Evolutionary conservation across 352 stramenopile species (phyloP).

Genomic region (Globisporangium canariense): DNA sequence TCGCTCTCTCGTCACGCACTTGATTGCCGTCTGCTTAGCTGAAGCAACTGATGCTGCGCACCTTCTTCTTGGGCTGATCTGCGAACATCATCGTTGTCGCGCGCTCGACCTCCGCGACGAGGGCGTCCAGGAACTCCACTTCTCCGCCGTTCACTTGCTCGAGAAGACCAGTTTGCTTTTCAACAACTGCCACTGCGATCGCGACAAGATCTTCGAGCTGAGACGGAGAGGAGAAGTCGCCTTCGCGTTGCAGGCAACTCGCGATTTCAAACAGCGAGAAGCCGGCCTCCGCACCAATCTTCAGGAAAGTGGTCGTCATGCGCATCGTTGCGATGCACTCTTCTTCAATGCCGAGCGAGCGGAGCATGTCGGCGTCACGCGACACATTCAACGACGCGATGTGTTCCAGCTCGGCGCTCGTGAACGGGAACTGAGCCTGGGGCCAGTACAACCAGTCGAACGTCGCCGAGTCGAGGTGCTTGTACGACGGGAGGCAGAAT

Average conservation of each 20-base stretch:
- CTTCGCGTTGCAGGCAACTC: constrained; percentile 72
- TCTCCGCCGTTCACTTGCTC: constrained; percentile 26
- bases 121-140: constrained; percentile 39
- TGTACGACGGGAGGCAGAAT: constrained; percentile 82
- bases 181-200: constrained; percentile 33
- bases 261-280: constrained; percentile 87
- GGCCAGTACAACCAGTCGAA: constrained; percentile 90
- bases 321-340: constrained; percentile 82
- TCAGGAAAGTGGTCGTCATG: constrained; percentile 70
- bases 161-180: constrained; percentile 28
- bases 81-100: constrained; percentile 47
- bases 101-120: constrained; percentile 48
- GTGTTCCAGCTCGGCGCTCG: constrained; percentile 64
- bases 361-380: constrained; percentile 57
- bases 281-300: constrained; percentile 71
- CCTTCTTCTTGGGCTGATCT: constrained; percentile 78
- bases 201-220: constrained; percentile 70
- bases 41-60: constrained; percentile 87
- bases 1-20: neutral
- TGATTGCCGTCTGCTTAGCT: constrained; percentile 39
- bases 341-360: constrained; percentile 72
- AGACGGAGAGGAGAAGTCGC: constrained; percentile 74
- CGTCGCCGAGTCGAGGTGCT: constrained; percentile 72
- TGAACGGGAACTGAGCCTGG: constrained; percentile 87
- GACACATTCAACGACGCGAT: constrained; percentile 63